Percentiles rank a stretch among this genome's conserved stretches.
Evolutionary conservation across 192 early-diverging fungal species (phyloP).

Genomic region (Mortierella antarctica): DNA sequence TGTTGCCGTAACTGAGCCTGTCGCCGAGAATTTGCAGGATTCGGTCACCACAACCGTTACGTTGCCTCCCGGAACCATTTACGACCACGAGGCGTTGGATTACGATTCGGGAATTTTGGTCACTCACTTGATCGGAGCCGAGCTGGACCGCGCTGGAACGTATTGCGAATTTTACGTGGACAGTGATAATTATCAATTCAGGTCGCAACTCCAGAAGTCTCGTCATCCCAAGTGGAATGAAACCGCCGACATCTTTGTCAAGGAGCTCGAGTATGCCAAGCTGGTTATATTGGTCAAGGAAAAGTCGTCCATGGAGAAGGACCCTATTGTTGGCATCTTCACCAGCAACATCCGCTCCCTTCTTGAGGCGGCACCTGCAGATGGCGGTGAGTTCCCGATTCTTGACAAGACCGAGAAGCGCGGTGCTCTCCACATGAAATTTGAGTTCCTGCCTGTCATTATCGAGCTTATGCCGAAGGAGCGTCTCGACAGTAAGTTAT

Average conservation of each 20-base stretch:
- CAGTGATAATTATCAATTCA: conserved; percentile 46
- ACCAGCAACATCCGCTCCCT: conserved; percentile 24
- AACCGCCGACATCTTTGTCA: conserved; percentile 62
- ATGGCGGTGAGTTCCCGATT: conserved; percentile 31
- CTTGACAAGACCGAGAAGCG: conserved; percentile 30
- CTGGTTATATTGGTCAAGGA: conserved; percentile 56
- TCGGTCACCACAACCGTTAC: conserved; percentile 8
- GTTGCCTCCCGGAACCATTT: conserved; percentile 24
- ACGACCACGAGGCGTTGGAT: conserved; percentile 35
- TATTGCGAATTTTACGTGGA: conserved; percentile 52
- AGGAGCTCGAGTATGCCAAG: conserved; percentile 68
- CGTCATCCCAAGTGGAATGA: conserved; percentile 55
- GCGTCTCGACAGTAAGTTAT: conserved; percentile 61
- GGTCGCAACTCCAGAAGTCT: conserved; percentile 45
- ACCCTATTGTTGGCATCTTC: conserved; percentile 41
- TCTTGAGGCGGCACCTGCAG: conserved; percentile 25
- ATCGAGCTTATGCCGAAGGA: conserved; percentile 59
- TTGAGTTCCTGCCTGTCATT: conserved; percentile 58
- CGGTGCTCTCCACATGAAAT: conserved; percentile 53
- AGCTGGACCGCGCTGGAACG: conserved; percentile 37
- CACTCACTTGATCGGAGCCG: conserved; percentile 30
- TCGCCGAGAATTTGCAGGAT: conserved; percentile 9
- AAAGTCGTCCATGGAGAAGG: conserved; percentile 49
- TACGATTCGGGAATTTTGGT: conserved; percentile 46
- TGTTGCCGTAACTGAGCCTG: conserved; percentile 16